These are phyloP conservation scores for Globisporangium cystogenes DNA, from an alignment of 352 stramenopile genomes.

Conservation along the genomic window DNA sequence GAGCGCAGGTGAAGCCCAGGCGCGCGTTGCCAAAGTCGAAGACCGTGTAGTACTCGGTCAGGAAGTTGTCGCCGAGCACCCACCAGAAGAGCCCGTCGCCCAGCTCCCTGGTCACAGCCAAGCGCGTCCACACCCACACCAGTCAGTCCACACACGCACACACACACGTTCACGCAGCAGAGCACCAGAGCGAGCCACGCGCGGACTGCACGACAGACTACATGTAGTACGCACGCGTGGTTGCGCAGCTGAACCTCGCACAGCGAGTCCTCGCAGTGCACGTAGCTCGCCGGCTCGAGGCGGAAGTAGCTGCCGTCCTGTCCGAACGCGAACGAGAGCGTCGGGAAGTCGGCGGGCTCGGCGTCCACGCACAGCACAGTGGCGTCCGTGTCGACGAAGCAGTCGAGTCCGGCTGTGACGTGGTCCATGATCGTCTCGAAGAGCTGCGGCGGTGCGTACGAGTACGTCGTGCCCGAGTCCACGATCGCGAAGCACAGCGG, in stretches of 20 bases:
- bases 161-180: no score
- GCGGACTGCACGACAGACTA: no score
- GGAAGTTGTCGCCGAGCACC: slow-evolving; percentile 57
- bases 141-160: background rate
- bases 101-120: slow-evolving; percentile 17
- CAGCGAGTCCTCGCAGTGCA: slow-evolving; percentile 20
- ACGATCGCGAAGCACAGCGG: slow-evolving; percentile 50
- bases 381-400: slow-evolving; percentile 14
- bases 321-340: slow-evolving; percentile 42
- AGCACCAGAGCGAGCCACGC: no score
- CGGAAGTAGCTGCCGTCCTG: slow-evolving; percentile 29
- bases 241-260: slow-evolving; percentile 46
- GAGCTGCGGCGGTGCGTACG: slow-evolving; percentile 30
- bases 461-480: slow-evolving; percentile 47
- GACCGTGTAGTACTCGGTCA: slow-evolving; percentile 57
- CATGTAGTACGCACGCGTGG: slow-evolving; percentile 20
- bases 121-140: background rate
- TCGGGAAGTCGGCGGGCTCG: slow-evolving; percentile 28
- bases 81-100: slow-evolving; percentile 45
- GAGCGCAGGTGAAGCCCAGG: slow-evolving; percentile 44
- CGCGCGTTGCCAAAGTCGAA: slow-evolving; percentile 41
- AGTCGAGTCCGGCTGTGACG: slow-evolving; percentile 25
- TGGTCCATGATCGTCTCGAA: slow-evolving; percentile 33
- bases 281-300: slow-evolving; percentile 33
- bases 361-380: slow-evolving; percentile 20